Conservation (phyloP, 768 basidiomycete genomes). For the Suillus occidentalis region DNA sequence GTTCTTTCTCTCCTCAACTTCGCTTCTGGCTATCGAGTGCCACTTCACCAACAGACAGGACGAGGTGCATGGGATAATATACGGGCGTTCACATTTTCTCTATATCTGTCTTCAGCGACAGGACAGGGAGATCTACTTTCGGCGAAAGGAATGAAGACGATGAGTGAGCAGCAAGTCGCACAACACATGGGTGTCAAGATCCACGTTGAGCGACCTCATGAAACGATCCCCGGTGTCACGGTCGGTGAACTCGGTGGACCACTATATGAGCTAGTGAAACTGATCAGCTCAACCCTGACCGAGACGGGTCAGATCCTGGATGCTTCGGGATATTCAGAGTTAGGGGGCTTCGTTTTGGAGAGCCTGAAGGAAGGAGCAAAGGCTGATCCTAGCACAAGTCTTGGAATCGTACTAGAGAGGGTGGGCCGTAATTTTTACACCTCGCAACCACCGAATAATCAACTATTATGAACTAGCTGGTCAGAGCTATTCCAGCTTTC, state of each 20-base stretch:
- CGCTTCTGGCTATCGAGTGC: conserved; percentile 75
- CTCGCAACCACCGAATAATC: conserved; percentile 7
- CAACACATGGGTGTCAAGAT: conserved; percentile 70
- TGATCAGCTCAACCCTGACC: conserved; percentile 61
- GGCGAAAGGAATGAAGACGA: conserved; percentile 60
- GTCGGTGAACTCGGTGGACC: conserved; percentile 79
- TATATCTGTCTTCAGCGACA: conserved; percentile 65
- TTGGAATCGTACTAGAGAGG: conserved; percentile 63
- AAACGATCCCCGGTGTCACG: conserved; percentile 62
- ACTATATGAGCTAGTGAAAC: conserved; percentile 68
- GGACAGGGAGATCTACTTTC: conserved; percentile 60
- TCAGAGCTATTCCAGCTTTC: conserved; percentile 78
- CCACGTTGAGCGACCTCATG: conserved; percentile 71
- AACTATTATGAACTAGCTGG: conserved; percentile 46
- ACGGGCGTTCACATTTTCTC: conserved; percentile 66
- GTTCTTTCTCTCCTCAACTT: conserved; percentile 81
- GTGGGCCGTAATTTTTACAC: conserved; percentile 38
- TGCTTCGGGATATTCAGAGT: conserved; percentile 58
- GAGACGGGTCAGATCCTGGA: conserved; percentile 72
- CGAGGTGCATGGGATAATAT: conserved; percentile 87
- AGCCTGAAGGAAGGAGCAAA: conserved; percentile 56
- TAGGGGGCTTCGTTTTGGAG: conserved; percentile 76
- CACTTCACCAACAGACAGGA: conserved; percentile 68
- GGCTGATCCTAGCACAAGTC: conserved; percentile 34
- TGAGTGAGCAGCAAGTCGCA: conserved; percentile 59